Base-by-base conservation (phyloP, 805 yeast genomes). In the Blastobotrys robertii region DNA sequence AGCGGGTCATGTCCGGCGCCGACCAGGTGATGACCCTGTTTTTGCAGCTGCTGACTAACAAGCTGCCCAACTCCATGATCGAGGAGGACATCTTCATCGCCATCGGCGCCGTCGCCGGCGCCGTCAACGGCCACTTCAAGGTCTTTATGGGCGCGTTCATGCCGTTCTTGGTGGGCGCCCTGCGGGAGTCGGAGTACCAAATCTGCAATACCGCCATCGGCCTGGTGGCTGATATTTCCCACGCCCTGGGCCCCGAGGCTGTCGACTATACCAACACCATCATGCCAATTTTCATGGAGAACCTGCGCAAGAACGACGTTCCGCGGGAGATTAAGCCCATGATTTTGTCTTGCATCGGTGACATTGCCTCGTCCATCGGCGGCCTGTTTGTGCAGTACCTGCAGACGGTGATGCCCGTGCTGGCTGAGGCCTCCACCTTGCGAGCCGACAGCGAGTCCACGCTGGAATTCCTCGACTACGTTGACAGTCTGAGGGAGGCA, bases 61-160 rank as follows among this genome's bases (percentile, higher is more conserved):
- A 67, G 63, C 67, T 67, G 54, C 77, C 81, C 39, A 80, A 80
- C 62, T 77, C 94, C 8, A 66, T 86, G 40, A 79, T 90, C 43
- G 98, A 92, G 62, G 98, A 92, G 65, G 98, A 92, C 61, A 78
- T 92, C 7, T 84, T 87, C 62, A 84, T 86, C 58, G 94, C 95
- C 11, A 77, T 92, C 50, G 82, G 95, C 30, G 84, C 97, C 0
- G 74, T 92, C 47, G 92, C 97, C 2, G 73, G 83, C 34, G 82
- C 95, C 1, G 66, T 84, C 51, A 94, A 82, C 44, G 72, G 67
- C 34, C 69, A 70, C 15, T 92, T 92, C 59, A 70, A 71, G 53
- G 77, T 76, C 54, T 92, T 85, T 62, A 77, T 88, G 79, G 79
- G 76, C 44, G 73, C 83, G 5, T 86, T 92, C 60, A 69, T 85